Evolutionary conservation across 75 land plant genomes (phyloP), one percentile per base, ranked within the genome.

Genomic region (Larix kaempferi): DNA sequence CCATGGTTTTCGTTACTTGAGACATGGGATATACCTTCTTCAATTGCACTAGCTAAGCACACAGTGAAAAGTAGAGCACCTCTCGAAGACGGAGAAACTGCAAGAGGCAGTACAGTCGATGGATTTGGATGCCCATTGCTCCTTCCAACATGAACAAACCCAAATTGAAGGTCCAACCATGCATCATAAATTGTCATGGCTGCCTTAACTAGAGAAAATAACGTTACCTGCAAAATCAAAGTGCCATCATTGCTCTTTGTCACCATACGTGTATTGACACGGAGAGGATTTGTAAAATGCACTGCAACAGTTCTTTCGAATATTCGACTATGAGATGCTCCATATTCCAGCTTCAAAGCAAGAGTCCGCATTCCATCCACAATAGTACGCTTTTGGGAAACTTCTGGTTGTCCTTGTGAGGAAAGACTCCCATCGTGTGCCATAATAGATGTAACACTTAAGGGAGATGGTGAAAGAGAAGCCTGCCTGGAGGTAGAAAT

Each of bases 331-430:
- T 82, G 89, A 21, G 88, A 86, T 78, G 78, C 78, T 66, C 99
- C 99, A 89, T 89, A 96, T 80, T 96, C 97, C 63, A 96, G 88
- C 85, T 89, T 96, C 69, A 94, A 78, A 61, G 92, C 91, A 65
- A 94, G 89, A 62, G 87, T 94, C 74, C 94, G 88, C 85, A 90
- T 83, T 29, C 98, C 94, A 77, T 92, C 88, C 73, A 91, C 90
- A 80, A 91, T 64, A 75, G 87, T 88, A 33, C 77, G 86, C 37
- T 73, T 82, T 75, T 73, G 82, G 33, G 92, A 78, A 27, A 72
- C 4, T 15, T 59, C 87, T 84, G 88, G 26, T 22, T 67, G 11
- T 39, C 71, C 49, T 67, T 67, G 52, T 67, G 44, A 67, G 19
- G 44, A 67, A 67, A 67, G 71, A 67, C 19, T 67, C 5, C 44